Conservation (phyloP, 208 protist genomes). For the Trypanosoma lewisi region DNA sequence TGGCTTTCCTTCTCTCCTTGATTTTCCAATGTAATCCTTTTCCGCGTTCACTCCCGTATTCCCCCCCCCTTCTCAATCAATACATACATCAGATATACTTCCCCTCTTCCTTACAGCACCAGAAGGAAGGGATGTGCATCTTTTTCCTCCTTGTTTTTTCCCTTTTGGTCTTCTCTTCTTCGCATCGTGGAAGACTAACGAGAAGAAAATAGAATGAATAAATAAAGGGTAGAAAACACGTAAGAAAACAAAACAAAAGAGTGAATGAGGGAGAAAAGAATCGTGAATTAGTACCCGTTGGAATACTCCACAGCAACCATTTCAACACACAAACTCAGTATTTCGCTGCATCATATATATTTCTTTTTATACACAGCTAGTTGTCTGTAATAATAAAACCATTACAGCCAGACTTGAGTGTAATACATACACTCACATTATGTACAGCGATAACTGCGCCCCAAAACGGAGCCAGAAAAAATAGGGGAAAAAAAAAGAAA, state of each 20-base stretch:
- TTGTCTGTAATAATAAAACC: background rate
- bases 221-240: no score
- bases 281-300: background rate
- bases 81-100: no score
- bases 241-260: background rate
- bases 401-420: no score
- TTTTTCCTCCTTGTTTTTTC: background rate
- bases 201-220: no score
- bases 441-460: background rate
- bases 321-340: background rate
- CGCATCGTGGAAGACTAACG: no score
- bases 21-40: background rate
- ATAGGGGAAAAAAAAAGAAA: conserved; percentile 11
- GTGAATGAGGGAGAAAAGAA: background rate
- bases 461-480: background rate
- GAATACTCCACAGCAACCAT: background rate
- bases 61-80: background rate
- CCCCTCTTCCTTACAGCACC: no score
- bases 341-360: background rate
- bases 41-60: background rate
- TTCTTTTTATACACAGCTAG: no score
- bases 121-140: no score
- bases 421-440: background rate
- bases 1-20: conserved; percentile 4
- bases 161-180: background rate